Base-by-base conservation (phyloP, 305 asterid species). In the Fraxinus baroniana region DNA sequence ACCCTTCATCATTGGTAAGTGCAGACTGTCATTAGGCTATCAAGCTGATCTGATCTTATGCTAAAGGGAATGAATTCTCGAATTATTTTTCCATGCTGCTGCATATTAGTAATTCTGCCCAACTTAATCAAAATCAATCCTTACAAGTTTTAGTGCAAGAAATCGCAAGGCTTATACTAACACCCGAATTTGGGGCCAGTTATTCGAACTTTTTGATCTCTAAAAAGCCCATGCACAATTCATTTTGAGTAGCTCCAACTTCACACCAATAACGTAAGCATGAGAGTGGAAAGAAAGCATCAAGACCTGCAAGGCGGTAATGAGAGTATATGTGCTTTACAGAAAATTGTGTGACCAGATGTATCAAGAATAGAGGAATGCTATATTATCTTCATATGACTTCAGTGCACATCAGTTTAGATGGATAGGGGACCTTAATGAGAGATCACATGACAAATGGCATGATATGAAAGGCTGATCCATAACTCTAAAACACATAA, bases 1-100 rank as follows among this genome's bases (percentile, higher is more conserved):
- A 78, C 99, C 98, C 33, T 94, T 96, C 85, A 90, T 96, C 79
- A 96, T 96, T 79, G 99, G 98, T 96, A 89, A 44, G 89, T 71
- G 74, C 79, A 78, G 80, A 30, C 24, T 62, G 20, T 30, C 13
- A 22, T 37, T 39, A 33, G 64, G 80, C 80, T 76, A 75, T 64
- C 80, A 37, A 36, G 79, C 77, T 81, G 73, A 60, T 78, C 17
- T 72, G 76, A 60, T 78, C 17, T 72, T 87, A 26, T 84, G 84
- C 64, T 64, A 77, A 74, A 79, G 24, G 46, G 57, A 41, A 78
- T 66, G 28, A 77, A 30, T 81, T 39, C 24, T 39, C 28, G 80
- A 79, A 71, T 74, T 82, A 13, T 52, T 20, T 73, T 76, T 32
- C 13, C 39, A 9, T 33, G 80, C 30, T 77, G 66, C 62, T 41